Evolutionary conservation across 768 basidiomycete genomes (phyloP).

Genomic region (Mycena vitilis): DNA sequence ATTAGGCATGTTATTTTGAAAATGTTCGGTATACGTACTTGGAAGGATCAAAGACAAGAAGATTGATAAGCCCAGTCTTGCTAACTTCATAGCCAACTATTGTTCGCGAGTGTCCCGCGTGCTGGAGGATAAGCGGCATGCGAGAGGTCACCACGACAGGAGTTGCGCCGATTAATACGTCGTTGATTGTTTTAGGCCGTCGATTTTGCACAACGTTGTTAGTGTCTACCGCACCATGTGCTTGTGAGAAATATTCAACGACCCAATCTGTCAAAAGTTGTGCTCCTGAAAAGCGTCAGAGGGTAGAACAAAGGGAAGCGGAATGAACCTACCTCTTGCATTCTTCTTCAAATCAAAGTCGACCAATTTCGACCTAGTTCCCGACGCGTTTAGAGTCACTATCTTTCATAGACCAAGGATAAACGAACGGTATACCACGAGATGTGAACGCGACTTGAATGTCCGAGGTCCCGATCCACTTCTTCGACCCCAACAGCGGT

Average conservation of each 20-base stretch:
- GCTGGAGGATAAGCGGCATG: conserved; percentile 88
- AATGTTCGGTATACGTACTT: conserved; percentile 52
- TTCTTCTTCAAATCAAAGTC: conserved; percentile 69
- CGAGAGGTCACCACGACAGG: conserved; percentile 68
- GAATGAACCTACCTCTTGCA: conserved; percentile 52
- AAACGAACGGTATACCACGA: conserved; percentile 83
- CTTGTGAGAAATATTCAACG: conserved; percentile 69
- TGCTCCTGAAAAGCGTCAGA: conserved; percentile 48
- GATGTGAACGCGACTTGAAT: conserved; percentile 73
- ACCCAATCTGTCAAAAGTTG: conserved; percentile 77
- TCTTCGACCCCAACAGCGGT: conserved; percentile 65
- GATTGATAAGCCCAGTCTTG: conserved; percentile 65
- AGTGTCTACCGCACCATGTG: conserved; percentile 36
- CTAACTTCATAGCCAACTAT: conserved; percentile 86
- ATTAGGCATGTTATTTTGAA: conserved; percentile 1
- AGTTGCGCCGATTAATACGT: conserved; percentile 61
- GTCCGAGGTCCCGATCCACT: conserved; percentile 90
- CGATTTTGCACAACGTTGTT: conserved; percentile 37
- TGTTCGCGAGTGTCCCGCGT: conserved; percentile 87
- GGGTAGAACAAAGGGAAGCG: conserved; percentile 1
- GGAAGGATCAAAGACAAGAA: conserved; percentile 85
- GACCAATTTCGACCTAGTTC: conserved; percentile 54
- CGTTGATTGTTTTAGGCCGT: conserved; percentile 56
- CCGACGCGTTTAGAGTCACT: conserved; percentile 51
- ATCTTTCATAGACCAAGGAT: conserved; percentile 8